Base-by-base conservation (phyloP, 148 eudicot genomes). In the Polygonum aviculare region DNA sequence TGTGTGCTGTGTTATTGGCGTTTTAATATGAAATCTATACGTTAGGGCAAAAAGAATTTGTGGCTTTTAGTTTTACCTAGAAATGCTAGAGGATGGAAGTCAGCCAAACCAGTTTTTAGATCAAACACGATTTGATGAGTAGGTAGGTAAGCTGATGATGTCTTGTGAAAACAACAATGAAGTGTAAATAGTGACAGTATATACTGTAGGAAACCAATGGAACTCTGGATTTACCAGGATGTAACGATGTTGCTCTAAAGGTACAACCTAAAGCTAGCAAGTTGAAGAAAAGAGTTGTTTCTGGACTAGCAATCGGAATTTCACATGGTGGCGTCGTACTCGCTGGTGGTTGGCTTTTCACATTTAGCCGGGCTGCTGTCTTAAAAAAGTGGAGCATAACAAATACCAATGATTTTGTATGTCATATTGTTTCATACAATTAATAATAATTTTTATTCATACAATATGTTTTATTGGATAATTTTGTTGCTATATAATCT, bases 271-370 rank as follows among this genome's bases (percentile, higher is more conserved):
- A 87, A 83, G 80, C 87, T 57, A 86, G 85, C 78, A 90, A 90
- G 80, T 81, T 94, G 86, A 85, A 84, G 84, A 87, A 87, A 78
- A 89, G 98, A 81, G 78, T 94, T 77, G 45, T 89, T 59, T 92
- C 82, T 83, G 98, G 98, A 80, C 82, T 94, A 83, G 91, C 84
- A 55, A 89, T 94, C 74, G 98, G 98, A 50, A 71, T 94, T 75
- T 75, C 85, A 59, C 85, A 72, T 77, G 98, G 97, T 39, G 91
- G 87, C 48, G 83, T 88, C 51, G 90, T 94, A 74, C 81, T 94
- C 78, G 91, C 93, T 75, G 98, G 98, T 84, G 97, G 97, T 77
- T 94, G 98, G 98, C 75, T 88, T 79, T 94, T 89, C 84, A 90
- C 98, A n/a, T n/a, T n/a, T n/a, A n/a, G n/a, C n/a, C n/a, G n/a